These are phyloP conservation scores for Naegleria gruberi DNA, from an alignment of 208 protist genomes.

Conservation along the genomic window DNA sequence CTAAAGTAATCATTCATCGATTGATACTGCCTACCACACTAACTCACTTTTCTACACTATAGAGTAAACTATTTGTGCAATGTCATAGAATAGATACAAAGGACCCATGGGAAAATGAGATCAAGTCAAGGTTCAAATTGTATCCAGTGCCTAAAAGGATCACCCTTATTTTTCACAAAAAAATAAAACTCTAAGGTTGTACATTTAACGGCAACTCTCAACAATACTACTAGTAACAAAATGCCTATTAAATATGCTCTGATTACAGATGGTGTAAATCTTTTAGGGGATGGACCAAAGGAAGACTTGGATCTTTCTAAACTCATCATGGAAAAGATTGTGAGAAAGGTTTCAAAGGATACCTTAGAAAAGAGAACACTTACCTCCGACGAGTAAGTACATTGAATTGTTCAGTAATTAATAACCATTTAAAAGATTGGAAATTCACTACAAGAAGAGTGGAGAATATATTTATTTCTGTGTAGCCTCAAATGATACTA, in stretches of 20 bases:
- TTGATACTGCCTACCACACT: no score
- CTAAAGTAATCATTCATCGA: no score
- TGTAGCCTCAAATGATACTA: not conserved
- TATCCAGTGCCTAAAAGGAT: no score
- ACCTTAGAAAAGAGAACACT: not conserved
- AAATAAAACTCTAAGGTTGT: no score
- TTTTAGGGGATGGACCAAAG: not conserved
- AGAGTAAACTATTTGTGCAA: no score
- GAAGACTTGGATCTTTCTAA: not conserved
- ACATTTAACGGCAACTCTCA: no score
- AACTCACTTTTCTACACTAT: no score
- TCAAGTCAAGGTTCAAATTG: no score
- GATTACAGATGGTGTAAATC: not conserved
- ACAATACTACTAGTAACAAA: no score
- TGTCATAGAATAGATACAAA: no score
- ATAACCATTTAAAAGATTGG: not conserved
- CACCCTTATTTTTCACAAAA: no score
- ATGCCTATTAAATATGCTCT: not conserved
- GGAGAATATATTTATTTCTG: not conserved
- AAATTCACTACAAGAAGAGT: constrained; percentile 13
- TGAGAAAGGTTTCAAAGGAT: not conserved
- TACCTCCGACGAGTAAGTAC: not conserved
- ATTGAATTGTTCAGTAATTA: not conserved
- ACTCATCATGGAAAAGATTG: not conserved
- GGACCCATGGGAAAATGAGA: no score